Conservation (phyloP, 148 eudicot genomes). For the Suaeda aralocaspica region DNA sequence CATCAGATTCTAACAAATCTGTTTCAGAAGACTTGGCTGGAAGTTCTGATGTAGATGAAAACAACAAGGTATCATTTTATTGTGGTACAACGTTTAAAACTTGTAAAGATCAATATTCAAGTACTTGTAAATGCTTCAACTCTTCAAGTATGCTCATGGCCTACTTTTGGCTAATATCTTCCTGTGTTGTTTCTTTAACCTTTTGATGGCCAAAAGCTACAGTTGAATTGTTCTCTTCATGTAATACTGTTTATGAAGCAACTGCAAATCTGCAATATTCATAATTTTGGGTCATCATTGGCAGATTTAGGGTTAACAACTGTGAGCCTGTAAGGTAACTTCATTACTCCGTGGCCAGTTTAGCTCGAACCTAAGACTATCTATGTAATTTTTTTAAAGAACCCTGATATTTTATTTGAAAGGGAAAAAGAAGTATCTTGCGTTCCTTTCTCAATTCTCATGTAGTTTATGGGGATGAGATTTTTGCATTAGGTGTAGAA, state of each 20-base stretch:
- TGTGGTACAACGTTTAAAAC: background rate
- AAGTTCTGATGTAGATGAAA: slow-evolving; percentile 25
- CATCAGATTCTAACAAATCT: slow-evolving; percentile 41
- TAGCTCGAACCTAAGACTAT: too few relatives aligned
- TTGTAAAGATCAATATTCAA: background rate
- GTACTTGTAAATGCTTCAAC: background rate
- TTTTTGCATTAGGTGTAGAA: background rate
- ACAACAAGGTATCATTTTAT: slow-evolving; percentile 27
- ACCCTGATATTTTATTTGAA: too few relatives aligned
- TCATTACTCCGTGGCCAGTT: too few relatives aligned
- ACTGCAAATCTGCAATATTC: too few relatives aligned
- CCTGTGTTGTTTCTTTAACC: background rate
- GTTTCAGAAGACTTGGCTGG: slow-evolving; percentile 43
- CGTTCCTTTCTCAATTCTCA: too few relatives aligned
- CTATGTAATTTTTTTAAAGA: too few relatives aligned
- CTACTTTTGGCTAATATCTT: background rate
- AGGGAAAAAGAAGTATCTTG: background rate
- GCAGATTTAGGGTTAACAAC: too few relatives aligned
- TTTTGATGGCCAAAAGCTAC: background rate
- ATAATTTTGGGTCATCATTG: too few relatives aligned
- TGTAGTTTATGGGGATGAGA: too few relatives aligned
- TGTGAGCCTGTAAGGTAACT: too few relatives aligned
- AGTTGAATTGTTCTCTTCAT: background rate
- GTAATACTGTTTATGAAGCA: too few relatives aligned
- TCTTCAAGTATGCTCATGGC: background rate